Evolutionary conservation across 805 yeast genomes (phyloP).

Genomic region (Schwanniomyces sp.): DNA sequence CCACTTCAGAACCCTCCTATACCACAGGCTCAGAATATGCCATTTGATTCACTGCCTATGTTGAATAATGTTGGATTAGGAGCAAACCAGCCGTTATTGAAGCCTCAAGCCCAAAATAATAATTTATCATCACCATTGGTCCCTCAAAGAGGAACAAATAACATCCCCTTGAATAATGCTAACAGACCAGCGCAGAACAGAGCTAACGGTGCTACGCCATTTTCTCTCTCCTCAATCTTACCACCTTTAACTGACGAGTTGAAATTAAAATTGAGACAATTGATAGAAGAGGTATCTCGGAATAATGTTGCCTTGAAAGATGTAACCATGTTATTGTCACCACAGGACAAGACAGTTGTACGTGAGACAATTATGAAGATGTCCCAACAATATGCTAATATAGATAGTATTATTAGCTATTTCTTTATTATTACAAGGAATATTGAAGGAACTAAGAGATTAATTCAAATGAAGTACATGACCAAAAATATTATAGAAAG

Average conservation of each 20-base stretch:
- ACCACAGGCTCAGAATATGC: slow-evolving; percentile 12
- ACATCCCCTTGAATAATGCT: slow-evolving; percentile 9
- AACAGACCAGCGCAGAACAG: slow-evolving; percentile 1
- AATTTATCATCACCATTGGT: slow-evolving; percentile 17
- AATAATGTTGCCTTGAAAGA: slow-evolving; percentile 68
- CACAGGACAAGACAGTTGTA: slow-evolving; percentile 63
- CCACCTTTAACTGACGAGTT: slow-evolving; percentile 57
- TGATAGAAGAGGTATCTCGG: slow-evolving; percentile 67
- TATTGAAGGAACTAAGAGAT: slow-evolving; percentile 69
- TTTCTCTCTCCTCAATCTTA: slow-evolving; percentile 13
- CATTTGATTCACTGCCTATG: slow-evolving; percentile 19
- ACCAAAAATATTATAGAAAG: slow-evolving; percentile 73
- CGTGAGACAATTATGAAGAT: slow-evolving; percentile 52
- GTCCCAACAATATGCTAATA: slow-evolving; percentile 62
- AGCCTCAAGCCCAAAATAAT: slow-evolving; percentile 9
- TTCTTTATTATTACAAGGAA: slow-evolving; percentile 76
- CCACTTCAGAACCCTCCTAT: slow-evolving; percentile 7
- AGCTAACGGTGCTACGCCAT: slow-evolving; percentile 3
- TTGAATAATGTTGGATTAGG: slow-evolving; percentile 10
- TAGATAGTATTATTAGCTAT: slow-evolving; percentile 76
- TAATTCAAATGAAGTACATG: slow-evolving; percentile 77
- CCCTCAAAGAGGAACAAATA: slow-evolving; percentile 12
- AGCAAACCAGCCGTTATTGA: slow-evolving; percentile 11
- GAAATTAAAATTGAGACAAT: slow-evolving; percentile 57
- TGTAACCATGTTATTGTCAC: slow-evolving; percentile 58